Percentiles rank a stretch among this genome's conserved stretches.
Conservation (phyloP, 768 basidiomycete genomes). For the Panaeolus papilionaceus region DNA sequence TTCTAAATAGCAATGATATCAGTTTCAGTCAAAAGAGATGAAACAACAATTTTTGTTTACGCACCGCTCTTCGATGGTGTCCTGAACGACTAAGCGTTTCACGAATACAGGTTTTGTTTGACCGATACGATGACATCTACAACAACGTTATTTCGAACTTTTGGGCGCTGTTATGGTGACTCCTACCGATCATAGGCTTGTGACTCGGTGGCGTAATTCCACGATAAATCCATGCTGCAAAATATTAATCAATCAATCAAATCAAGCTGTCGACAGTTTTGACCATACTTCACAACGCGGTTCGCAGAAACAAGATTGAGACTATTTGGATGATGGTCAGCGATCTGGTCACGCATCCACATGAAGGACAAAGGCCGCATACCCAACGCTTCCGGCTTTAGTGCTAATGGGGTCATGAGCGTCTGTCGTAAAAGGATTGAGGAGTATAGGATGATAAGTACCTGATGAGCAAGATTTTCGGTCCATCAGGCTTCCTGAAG, state of each 20-base stretch:
- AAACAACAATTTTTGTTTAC: conserved; percentile 24
- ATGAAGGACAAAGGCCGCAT: conserved; percentile 16
- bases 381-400: conserved; percentile 74
- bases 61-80: conserved; percentile 80
- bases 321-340: conserved; percentile 26
- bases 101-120: conserved; percentile 74
- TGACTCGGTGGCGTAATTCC: conserved; percentile 76
- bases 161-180: not conserved
- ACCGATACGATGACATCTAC: conserved; percentile 70
- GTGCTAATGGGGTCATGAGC: conserved; percentile 43
- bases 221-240: conserved; percentile 70
- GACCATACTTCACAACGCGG: conserved; percentile 67
- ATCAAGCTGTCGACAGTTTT: not conserved
- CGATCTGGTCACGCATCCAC: not conserved
- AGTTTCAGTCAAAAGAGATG: not conserved
- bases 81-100: conserved; percentile 67
- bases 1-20: conserved; percentile 40
- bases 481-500: conserved; percentile 63
- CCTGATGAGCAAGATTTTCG: conserved; percentile 73
- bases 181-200: conserved; percentile 60
- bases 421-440: not conserved
- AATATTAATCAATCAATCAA: not conserved
- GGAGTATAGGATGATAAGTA: conserved; percentile 24
- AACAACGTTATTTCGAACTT: conserved; percentile 2
- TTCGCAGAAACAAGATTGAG: conserved; percentile 72